Evolutionary conservation across 805 yeast genomes (phyloP).

Genomic region (Lipomyces yamanashiensis): DNA sequence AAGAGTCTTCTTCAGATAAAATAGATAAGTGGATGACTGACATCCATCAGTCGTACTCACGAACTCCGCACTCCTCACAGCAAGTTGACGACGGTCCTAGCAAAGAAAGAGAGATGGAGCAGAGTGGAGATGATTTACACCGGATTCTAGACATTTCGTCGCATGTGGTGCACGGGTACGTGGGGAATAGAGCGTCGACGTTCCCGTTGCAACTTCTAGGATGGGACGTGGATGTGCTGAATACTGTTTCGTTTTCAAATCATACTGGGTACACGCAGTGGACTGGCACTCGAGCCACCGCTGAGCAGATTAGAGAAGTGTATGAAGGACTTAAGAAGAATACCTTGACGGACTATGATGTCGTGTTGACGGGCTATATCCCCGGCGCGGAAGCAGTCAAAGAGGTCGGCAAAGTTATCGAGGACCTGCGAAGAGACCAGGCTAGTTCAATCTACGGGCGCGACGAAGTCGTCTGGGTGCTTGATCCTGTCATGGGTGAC

Average conservation of each 20-base stretch:
- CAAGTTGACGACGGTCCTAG: too few relatives aligned
- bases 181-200: slow-evolving; percentile 89
- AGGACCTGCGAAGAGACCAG: slow-evolving; percentile 42
- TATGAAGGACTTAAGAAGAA: slow-evolving; percentile 60
- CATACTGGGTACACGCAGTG: slow-evolving; percentile 68
- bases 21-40: too few relatives aligned
- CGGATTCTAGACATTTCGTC: slow-evolving; percentile 69
- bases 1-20: too few relatives aligned
- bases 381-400: slow-evolving; percentile 64
- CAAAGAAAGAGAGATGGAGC: too few relatives aligned
- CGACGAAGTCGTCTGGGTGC: slow-evolving; percentile 54
- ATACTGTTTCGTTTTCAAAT: slow-evolving; percentile 86
- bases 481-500: slow-evolving; percentile 95
- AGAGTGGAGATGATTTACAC: slow-evolving; percentile 17
- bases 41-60: too few relatives aligned
- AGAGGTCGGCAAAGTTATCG: slow-evolving; percentile 53
- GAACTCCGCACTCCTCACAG: too few relatives aligned
- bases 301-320: slow-evolving; percentile 55
- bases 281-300: slow-evolving; percentile 57
- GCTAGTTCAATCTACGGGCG: slow-evolving; percentile 33
- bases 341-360: slow-evolving; percentile 57
- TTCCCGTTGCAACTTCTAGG: slow-evolving; percentile 85
- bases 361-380: slow-evolving; percentile 78
- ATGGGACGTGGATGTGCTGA: slow-evolving; percentile 91
- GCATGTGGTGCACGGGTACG: slow-evolving; percentile 95